phyloP scores from a whole-genome alignment of 371 early-diverging fungal genomes.

The Agmasoma carcini region DNA sequence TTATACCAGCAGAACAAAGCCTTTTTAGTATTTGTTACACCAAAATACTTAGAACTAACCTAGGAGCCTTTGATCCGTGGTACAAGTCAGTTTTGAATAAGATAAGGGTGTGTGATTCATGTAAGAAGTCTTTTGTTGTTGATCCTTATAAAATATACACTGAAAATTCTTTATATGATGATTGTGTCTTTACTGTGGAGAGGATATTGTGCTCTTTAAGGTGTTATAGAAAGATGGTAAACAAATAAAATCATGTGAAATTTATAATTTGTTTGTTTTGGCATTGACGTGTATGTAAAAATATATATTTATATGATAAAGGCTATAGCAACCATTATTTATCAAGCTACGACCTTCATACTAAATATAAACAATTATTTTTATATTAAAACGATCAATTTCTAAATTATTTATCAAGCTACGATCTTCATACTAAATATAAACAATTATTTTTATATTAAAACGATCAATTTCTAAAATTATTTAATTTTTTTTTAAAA shows the following conservation, averaged over 20 bases:
- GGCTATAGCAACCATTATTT: too few species aligned
- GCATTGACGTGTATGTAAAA: too few species aligned
- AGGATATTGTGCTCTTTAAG: constrained; percentile 23
- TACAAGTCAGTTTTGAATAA: constrained; percentile 21
- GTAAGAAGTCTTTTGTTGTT: constrained; percentile 39
- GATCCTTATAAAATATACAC: constrained; percentile 35
- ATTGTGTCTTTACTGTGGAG: constrained; percentile 36
- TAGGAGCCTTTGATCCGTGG: constrained; percentile 28
- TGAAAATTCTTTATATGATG: constrained; percentile 25
- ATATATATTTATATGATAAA: too few species aligned
- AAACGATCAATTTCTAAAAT: too few species aligned
- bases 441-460: too few species aligned
- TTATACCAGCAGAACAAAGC: constrained; percentile 15
- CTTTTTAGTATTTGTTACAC: constrained; percentile 43
- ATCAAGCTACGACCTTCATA: too few species aligned
- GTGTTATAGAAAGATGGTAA: constrained; percentile 25
- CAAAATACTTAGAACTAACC: constrained; percentile 25
- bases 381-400: too few species aligned
- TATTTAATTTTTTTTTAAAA: not conserved
- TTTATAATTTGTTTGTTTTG: too few species aligned
- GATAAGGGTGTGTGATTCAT: constrained; percentile 44
- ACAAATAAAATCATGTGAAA: too few species aligned
- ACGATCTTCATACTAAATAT: too few species aligned
- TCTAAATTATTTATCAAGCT: too few species aligned
- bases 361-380: too few species aligned